Percentiles rank a stretch among this genome's conserved stretches.
These are phyloP conservation scores for Lippia alba DNA, from an alignment of 305 asterid genomes.

Conservation along the genomic window DNA sequence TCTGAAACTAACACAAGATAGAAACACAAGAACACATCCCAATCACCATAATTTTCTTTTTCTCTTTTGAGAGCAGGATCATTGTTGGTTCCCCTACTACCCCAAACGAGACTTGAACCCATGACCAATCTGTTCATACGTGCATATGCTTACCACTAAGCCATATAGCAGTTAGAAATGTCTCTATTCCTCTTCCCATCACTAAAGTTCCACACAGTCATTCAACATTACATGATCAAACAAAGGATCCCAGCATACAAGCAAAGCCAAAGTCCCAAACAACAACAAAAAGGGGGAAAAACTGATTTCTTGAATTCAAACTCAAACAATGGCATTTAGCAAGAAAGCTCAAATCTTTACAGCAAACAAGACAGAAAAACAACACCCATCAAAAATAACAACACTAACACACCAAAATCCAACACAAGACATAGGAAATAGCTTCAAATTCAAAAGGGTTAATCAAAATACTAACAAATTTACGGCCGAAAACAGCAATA, in stretches of 20 bases:
- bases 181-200: background rate
- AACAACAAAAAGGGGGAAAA: background rate
- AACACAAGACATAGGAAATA: background rate
- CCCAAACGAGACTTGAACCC: no score
- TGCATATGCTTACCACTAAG: no score
- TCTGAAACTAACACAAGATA: background rate
- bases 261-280: background rate
- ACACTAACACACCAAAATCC: background rate
- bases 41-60: no score
- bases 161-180: background rate
- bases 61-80: no score
- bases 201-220: background rate
- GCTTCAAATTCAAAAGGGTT: background rate
- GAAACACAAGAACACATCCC: background rate
- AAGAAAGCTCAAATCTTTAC: conserved; percentile 2
- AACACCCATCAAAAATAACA: conserved; percentile 4
- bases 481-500: conserved; percentile 4
- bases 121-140: no score
- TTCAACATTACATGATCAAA: background rate
- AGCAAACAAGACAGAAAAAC: conserved; percentile 6
- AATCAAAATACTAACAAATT: background rate
- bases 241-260: background rate
- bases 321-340: background rate
- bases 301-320: background rate
- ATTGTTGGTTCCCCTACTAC: no score